phyloP scores from a whole-genome alignment of 495 filamentous ascomycete species.

The Penicillium daleae region DNA sequence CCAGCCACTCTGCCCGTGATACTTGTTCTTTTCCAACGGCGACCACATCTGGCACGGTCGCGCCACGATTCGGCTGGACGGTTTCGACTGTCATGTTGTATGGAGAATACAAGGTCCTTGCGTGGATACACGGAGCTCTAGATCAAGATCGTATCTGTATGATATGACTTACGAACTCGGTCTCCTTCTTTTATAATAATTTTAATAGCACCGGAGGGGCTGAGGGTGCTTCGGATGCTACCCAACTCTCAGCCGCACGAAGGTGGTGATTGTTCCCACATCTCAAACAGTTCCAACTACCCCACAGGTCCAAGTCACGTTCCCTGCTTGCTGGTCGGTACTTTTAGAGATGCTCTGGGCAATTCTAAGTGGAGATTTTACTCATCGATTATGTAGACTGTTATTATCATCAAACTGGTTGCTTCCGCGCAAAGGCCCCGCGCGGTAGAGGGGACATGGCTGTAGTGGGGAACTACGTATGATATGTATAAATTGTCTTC shows the following conservation, averaged over 20 bases:
- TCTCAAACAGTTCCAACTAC: background rate
- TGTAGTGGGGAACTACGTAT: background rate
- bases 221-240: background rate
- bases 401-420: background rate
- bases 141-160: background rate
- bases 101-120: background rate
- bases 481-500: background rate
- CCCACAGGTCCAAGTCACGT: too few species aligned
- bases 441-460: background rate
- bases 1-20: conserved; percentile 34
- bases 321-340: background rate
- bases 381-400: background rate
- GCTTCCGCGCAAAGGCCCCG: background rate
- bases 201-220: background rate
- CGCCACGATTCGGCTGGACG: conserved; percentile 32
- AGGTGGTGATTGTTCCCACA: background rate
- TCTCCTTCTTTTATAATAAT: background rate
- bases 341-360: background rate
- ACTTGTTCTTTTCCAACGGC: conserved; percentile 32
- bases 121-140: background rate
- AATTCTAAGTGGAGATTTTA: background rate
- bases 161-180: background rate
- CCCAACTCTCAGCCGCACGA: background rate
- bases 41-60: conserved; percentile 36
- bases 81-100: background rate